Percentiles rank a stretch among this genome's conserved stretches.
These are phyloP conservation scores for Cladophialophora yegresii DNA, from an alignment of 2,329 filamentous ascomycete species.

Conservation along the genomic window DNA sequence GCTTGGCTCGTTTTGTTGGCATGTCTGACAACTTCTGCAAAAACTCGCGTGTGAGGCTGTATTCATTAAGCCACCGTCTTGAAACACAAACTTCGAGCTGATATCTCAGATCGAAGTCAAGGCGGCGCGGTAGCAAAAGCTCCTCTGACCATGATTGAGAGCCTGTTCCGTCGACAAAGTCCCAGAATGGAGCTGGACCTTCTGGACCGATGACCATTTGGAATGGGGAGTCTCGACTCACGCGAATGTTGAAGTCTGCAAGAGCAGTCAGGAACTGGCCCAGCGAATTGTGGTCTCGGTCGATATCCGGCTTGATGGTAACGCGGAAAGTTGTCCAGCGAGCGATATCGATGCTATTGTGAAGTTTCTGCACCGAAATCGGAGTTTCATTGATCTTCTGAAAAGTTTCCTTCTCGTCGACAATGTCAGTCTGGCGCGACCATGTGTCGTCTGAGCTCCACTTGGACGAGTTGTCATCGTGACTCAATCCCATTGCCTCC, in stretches of 20 bases:
- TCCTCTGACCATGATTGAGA: constrained; percentile 26
- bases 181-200: constrained; percentile 47
- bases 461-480: constrained; percentile 44
- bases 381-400: constrained; percentile 39
- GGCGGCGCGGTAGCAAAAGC: constrained; percentile 39
- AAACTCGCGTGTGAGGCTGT: constrained; percentile 69
- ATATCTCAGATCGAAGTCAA: constrained; percentile 76
- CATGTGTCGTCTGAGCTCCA: constrained; percentile 62
- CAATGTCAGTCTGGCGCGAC: constrained; percentile 66
- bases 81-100: constrained; percentile 95
- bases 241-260: constrained; percentile 70
- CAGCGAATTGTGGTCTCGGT: neutral
- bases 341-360: constrained; percentile 62
- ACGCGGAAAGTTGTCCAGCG: constrained; percentile 65
- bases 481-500: constrained; percentile 41
- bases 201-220: constrained; percentile 44
- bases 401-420: constrained; percentile 47
- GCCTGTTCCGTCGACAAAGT: constrained; percentile 42
- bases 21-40: constrained; percentile 61
- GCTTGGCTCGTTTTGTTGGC: constrained; percentile 57
- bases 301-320: constrained; percentile 43
- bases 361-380: constrained; percentile 52
- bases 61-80: constrained; percentile 72
- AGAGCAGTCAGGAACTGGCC: constrained; percentile 53
- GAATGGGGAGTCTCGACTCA: constrained; percentile 52